Evolutionary conservation across 345 rosid genomes (phyloP).

Genomic region (Angophora floribunda): DNA sequence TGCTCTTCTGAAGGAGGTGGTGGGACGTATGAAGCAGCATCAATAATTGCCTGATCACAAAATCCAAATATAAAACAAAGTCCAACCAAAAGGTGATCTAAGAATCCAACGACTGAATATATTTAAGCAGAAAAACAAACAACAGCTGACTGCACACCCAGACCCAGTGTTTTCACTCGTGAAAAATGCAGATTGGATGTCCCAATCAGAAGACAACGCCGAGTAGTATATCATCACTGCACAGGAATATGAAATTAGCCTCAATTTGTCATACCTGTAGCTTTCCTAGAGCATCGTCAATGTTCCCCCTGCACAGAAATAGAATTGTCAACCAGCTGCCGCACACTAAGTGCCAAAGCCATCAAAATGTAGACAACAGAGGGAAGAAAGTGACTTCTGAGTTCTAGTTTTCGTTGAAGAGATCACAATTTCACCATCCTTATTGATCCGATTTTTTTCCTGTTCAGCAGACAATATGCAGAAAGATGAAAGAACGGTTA

Average conservation of each 20-base stretch:
- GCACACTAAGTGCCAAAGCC: neutral
- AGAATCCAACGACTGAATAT: neutral
- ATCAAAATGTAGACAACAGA: neutral
- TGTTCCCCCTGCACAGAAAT: conserved; percentile 63
- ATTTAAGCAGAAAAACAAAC: neutral
- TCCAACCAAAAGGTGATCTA: neutral
- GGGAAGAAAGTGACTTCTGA: conserved; percentile 47
- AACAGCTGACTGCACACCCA: neutral
- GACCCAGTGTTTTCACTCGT: neutral
- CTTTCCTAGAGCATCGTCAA: conserved; percentile 80
- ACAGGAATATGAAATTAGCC: neutral
- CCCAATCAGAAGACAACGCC: neutral
- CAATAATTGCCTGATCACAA: conserved; percentile 63
- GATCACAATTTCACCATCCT: conserved; percentile 93
- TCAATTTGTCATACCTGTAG: conserved; percentile 51
- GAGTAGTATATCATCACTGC: neutral
- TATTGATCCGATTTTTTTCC: conserved; percentile 96
- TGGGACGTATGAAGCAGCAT: conserved; percentile 88
- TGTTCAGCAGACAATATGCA: conserved; percentile 6
- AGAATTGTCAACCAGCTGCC: neutral
- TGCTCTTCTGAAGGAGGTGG: conserved; percentile 99
- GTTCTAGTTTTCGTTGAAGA: conserved; percentile 95
- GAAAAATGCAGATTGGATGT: neutral
- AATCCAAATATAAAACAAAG: neutral
- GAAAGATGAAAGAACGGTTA: neutral